Conservation (phyloP, 208 protist genomes). For the Acanthamoeba castellanii region DNA sequence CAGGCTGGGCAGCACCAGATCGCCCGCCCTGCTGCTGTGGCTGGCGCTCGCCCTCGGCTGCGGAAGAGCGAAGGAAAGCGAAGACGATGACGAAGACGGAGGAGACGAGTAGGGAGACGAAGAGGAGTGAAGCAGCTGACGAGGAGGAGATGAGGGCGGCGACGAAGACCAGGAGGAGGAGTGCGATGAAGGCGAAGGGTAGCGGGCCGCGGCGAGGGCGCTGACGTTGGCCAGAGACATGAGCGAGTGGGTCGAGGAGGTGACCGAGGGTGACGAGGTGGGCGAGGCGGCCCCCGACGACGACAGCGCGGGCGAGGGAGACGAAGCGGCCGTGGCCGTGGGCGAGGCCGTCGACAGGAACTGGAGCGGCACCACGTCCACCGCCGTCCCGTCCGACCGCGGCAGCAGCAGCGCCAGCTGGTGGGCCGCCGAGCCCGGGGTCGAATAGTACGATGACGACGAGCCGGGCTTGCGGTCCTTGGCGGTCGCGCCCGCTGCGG, state of each 20-base stretch:
- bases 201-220: background rate
- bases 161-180: background rate
- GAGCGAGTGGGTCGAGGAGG: background rate
- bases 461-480: background rate
- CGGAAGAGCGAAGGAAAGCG: background rate
- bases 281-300: background rate
- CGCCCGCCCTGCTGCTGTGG: background rate
- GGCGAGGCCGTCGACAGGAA: background rate
- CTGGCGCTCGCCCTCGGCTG: background rate
- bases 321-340: background rate
- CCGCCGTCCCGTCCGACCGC: constrained; percentile 20
- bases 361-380: constrained; percentile 22
- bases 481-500: background rate
- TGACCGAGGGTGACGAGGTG: background rate
- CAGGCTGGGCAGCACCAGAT: constrained; percentile 29
- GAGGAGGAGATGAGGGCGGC: background rate
- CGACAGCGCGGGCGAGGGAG: background rate
- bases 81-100: background rate
- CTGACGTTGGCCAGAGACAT: constrained; percentile 31
- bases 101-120: background rate
- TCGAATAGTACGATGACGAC: background rate
- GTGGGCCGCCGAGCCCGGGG: background rate
- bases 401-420: constrained; percentile 26
- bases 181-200: background rate
- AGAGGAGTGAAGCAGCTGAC: background rate